These are phyloP conservation scores for Mallotus japonicus DNA, from an alignment of 441 rosid species.

Conservation along the genomic window DNA sequence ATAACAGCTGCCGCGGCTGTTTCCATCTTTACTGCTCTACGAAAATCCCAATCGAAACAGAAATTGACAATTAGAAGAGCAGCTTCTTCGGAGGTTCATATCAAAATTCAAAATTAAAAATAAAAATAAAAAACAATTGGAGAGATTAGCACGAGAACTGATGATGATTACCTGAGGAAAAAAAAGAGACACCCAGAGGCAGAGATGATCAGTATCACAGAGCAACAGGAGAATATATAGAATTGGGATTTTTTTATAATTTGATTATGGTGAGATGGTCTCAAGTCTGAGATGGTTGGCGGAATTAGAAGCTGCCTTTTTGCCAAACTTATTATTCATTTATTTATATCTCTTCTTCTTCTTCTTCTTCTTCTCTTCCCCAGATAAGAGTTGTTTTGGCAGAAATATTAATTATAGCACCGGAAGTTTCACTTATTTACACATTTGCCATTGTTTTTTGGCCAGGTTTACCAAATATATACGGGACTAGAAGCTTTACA, in stretches of 20 bases:
- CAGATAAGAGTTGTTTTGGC: not conserved
- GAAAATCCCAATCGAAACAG: not conserved
- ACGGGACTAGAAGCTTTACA: not conserved
- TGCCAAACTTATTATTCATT: not conserved
- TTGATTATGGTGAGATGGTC: too few relatives aligned
- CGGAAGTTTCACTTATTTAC: not conserved
- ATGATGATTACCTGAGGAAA: not conserved
- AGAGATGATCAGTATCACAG: not conserved
- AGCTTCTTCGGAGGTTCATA: not conserved
- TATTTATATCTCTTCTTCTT: not conserved
- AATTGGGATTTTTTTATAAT: too few relatives aligned
- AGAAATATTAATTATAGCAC: not conserved
- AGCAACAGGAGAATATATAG: too few relatives aligned
- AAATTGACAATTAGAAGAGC: too few relatives aligned
- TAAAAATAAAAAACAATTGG: not conserved
- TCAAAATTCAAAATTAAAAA: not conserved
- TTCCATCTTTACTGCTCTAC: constrained; percentile 37
- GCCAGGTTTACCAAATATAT: too few relatives aligned
- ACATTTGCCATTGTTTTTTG: not conserved
- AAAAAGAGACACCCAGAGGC: not conserved
- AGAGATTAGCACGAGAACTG: not conserved
- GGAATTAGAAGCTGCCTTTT: not conserved
- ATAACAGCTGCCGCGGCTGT: constrained; percentile 36
- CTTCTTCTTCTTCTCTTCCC: too few relatives aligned
- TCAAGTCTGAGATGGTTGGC: too few relatives aligned